Conservation (phyloP, 1,139 yeast genomes). For the Taiozyma onychis region DNA sequence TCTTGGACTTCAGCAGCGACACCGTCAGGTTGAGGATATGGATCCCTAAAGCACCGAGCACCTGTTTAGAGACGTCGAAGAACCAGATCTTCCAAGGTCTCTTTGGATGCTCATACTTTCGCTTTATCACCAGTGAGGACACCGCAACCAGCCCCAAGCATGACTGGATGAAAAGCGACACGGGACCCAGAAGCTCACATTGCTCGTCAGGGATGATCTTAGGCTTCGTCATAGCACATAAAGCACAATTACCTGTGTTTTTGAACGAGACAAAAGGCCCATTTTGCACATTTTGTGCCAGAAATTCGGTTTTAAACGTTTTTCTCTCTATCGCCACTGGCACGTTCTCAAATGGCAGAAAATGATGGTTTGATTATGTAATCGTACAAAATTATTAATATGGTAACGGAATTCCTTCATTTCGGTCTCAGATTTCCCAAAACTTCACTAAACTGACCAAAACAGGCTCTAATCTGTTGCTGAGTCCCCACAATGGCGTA, state of each 20-base stretch:
- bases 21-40: constrained; percentile 75
- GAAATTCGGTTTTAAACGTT: neutral
- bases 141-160: constrained; percentile 71
- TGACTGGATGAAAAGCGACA: constrained; percentile 60
- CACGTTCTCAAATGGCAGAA: neutral
- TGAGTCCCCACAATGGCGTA: constrained; percentile 6
- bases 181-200: constrained; percentile 70
- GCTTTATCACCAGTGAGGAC: constrained; percentile 65
- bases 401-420: neutral
- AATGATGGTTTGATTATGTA: neutral
- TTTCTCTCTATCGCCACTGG: neutral
- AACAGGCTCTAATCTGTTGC: neutral
- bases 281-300: neutral
- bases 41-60: constrained; percentile 79
- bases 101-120: constrained; percentile 76
- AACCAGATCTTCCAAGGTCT: constrained; percentile 88
- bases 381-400: neutral
- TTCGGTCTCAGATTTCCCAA: neutral
- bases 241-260: neutral
- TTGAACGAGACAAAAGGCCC: neutral
- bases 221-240: neutral
- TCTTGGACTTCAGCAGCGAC: constrained; percentile 47
- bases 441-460: too few species aligned
- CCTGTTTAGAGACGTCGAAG: constrained; percentile 86
- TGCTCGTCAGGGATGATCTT: constrained; percentile 11